Percentiles rank a stretch among this genome's conserved stretches.
Conservation (phyloP, 2,329 filamentous ascomycete genomes). For the Geosmithia putterillii region DNA sequence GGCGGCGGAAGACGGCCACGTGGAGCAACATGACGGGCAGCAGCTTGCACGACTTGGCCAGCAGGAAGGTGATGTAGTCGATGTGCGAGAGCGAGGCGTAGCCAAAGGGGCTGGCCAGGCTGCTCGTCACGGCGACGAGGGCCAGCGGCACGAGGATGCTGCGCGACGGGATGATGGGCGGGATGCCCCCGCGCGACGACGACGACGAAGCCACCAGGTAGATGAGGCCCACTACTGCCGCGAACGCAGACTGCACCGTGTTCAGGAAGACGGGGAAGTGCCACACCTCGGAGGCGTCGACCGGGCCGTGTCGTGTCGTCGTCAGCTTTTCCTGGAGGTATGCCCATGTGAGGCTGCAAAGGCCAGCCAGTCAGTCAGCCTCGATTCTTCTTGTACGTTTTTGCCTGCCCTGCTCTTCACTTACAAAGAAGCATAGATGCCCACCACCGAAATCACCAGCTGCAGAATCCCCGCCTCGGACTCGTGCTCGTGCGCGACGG, state of each 20-base stretch:
- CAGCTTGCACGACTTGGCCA: conserved; percentile 96
- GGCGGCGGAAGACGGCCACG: conserved; percentile 76
- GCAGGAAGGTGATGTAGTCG: conserved; percentile 95
- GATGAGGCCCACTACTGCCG: conserved; percentile 65
- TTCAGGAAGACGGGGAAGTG: conserved; percentile 92
- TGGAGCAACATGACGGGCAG: conserved; percentile 98
- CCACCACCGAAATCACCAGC: conserved; percentile 75
- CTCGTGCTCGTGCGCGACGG: conserved; percentile 13
- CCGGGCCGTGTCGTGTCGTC: conserved; percentile 70
- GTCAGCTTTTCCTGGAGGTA: conserved; percentile 96
- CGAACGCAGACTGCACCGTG: conserved; percentile 86
- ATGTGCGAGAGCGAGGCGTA: conserved; percentile 88
- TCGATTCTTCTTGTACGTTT: not conserved
- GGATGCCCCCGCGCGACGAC: conserved; percentile 25
- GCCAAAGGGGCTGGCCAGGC: conserved; percentile 87
- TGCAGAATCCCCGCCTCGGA: conserved; percentile 56
- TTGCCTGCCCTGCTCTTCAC: conserved; percentile 12
- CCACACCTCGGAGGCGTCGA: conserved; percentile 60
- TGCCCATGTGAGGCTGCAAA: conserved; percentile 74
- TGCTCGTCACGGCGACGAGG: conserved; percentile 77
- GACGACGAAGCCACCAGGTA: conserved; percentile 65
- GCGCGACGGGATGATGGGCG: conserved; percentile 64
- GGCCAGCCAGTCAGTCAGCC: not conserved
- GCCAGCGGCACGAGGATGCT: conserved; percentile 67
- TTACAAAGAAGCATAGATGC: conserved; percentile 96